Base-by-base conservation (phyloP, 2,329 filamentous ascomycete species). In the Diaporthe caulivora region DNA sequence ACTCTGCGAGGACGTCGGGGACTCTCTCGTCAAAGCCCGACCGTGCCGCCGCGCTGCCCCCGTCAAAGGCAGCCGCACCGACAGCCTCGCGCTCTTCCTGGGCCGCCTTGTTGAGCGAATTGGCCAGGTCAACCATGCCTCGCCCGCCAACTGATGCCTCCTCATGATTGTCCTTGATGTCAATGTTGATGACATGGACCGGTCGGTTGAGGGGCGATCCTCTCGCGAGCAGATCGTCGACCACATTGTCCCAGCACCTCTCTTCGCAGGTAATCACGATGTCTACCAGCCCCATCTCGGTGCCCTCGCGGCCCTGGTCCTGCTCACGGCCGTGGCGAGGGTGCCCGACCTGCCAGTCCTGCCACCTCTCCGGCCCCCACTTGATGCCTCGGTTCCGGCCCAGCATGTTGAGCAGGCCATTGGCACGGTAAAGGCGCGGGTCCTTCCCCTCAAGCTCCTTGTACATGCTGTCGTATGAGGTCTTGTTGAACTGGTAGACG, bases 111-210 rank as follows among this genome's bases (percentile, higher is more conserved):
- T 98, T 98, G 74, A 99, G 85, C 42, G 91, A 91, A 79, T 96
- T 91, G 0, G 97, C 97, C 47, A 99, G 87, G 80, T 99, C 97
- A 49, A 98, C 87, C 74, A 99, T 99, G 57, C 94, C 97, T 77
- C 93, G 91, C 1, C 97, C 97, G 13, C 97, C 97, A 2, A 98
- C 90, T 29, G 96, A 88, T 0, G 97, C 97, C 83, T 99, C 97
- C 82, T 99, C 96, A 80, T 98, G 97, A 80, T 98, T 99, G 84
- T 99, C 97, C 82, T 94, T 96, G 80, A 99, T 99, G 81, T 99
- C 97, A 71, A 99, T 93, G 79, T 99, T 99, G 87, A 99, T 97
- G 72, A 99, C 94, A 81, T 99, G 97, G 0, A 99, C 97, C 0
- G 97, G 95, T 2, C 95, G 88, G 82, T 99, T 99, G 72, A 99